These are phyloP conservation scores for Trichothecium roseum DNA, from an alignment of 2,329 filamentous ascomycete species.

Conservation along the genomic window DNA sequence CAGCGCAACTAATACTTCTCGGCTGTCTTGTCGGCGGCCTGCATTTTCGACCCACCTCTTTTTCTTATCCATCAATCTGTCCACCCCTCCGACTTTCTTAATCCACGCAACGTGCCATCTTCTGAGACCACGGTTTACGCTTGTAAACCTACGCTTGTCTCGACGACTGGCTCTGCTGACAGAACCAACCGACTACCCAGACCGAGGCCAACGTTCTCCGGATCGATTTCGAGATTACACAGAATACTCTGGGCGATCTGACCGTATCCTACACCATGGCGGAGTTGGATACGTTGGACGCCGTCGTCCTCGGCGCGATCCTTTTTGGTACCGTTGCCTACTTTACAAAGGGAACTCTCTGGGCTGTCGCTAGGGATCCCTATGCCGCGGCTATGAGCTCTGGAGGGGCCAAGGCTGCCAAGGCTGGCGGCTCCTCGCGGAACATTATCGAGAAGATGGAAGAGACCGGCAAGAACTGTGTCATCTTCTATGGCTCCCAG, in stretches of 20 bases:
- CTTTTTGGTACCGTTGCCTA: constrained; percentile 84
- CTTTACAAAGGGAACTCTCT: constrained; percentile 95
- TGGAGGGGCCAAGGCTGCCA: constrained; percentile 50
- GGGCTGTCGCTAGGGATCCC: constrained; percentile 80
- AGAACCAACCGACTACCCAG: not conserved
- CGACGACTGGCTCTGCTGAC: too few species aligned
- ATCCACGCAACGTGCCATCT: too few species aligned
- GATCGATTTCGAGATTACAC: too few species aligned
- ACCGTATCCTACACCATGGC: constrained; percentile 52
- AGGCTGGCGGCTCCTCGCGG: constrained; percentile 76
- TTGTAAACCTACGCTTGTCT: too few species aligned
- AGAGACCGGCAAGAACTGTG: constrained; percentile 89
- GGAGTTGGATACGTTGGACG: constrained; percentile 90
- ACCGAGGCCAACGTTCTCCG: too few species aligned
- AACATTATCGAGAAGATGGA: constrained; percentile 96
- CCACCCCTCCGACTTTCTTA: too few species aligned
- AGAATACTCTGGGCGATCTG: not conserved
- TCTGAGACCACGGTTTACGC: too few species aligned
- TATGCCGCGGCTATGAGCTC: constrained; percentile 68
- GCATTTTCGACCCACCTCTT: too few species aligned
- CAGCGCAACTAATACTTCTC: too few species aligned
- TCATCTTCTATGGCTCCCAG: constrained; percentile 97
- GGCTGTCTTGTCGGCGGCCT: too few species aligned
- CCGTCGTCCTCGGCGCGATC: constrained; percentile 79
- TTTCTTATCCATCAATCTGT: too few species aligned